Evolutionary conservation across 768 basidiomycete genomes (phyloP).

Genomic region (Trametes gibbosa): DNA sequence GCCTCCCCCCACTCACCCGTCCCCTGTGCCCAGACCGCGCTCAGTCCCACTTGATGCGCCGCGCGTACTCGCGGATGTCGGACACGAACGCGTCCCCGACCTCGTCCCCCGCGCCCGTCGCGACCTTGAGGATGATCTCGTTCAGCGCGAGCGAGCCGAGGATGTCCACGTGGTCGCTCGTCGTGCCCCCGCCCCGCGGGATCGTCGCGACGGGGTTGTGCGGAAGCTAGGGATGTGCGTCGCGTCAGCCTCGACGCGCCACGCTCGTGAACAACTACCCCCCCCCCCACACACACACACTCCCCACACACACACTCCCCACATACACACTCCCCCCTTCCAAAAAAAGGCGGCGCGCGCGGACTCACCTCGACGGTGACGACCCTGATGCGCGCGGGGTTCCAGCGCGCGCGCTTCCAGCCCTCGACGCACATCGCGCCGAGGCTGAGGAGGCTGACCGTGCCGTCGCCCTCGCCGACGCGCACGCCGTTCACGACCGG

Average conservation of each 20-base stretch:
- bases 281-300: no score
- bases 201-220: constrained; percentile 72
- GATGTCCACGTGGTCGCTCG: constrained; percentile 80
- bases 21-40: not conserved
- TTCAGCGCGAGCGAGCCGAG: constrained; percentile 77
- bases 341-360: not conserved
- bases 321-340: no score
- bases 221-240: constrained; percentile 49
- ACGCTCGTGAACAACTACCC: no score
- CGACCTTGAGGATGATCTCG: constrained; percentile 88
- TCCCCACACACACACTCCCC: no score
- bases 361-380: constrained; percentile 82
- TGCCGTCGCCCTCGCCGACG: constrained; percentile 95
- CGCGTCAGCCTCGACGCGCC: no score
- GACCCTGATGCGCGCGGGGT: constrained; percentile 84
- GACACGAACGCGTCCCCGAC: constrained; percentile 71
- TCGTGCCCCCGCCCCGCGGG: constrained; percentile 89
- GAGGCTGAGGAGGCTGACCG: constrained; percentile 78
- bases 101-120: constrained; percentile 76
- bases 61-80: constrained; percentile 72
- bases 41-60: constrained; percentile 72
- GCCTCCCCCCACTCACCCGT: no score
- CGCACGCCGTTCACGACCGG: constrained; percentile 84
- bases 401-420: constrained; percentile 88
- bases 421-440: constrained; percentile 98